Conservation (phyloP, 768 basidiomycete genomes). For the Mrakia frigida region DNA sequence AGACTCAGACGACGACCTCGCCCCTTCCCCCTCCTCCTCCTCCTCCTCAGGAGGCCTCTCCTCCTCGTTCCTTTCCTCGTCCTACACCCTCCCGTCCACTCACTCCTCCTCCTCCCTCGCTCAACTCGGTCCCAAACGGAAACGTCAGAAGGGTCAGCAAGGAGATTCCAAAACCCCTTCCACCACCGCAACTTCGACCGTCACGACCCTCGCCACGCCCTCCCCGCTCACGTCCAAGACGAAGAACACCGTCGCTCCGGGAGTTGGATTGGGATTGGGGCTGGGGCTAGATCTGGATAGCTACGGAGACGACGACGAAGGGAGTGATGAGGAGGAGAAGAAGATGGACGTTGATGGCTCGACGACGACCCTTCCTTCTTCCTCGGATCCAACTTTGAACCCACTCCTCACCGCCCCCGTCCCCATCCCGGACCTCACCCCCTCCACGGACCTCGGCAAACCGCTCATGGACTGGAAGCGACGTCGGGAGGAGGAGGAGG, state of each 20-base stretch:
- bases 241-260: neutral
- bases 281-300: slow-evolving; percentile 13
- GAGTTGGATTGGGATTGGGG: neutral
- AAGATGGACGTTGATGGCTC: slow-evolving; percentile 12
- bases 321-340: slow-evolving; percentile 46
- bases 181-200: neutral
- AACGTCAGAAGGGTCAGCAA: slow-evolving; percentile 28
- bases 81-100: slow-evolving; percentile 1
- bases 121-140: slow-evolving; percentile 36
- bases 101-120: slow-evolving; percentile 19
- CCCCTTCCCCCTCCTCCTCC: slow-evolving; percentile 44
- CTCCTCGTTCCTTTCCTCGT: slow-evolving; percentile 33
- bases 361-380: neutral
- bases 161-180: slow-evolving; percentile 34
- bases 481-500: slow-evolving; percentile 61
- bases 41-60: slow-evolving; percentile 35
- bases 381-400: neutral
- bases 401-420: neutral
- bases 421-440: slow-evolving; percentile 41
- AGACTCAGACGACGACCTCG: slow-evolving; percentile 68
- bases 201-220: neutral
- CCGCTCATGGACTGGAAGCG: slow-evolving; percentile 62
- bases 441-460: slow-evolving; percentile 44
- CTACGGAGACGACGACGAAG: slow-evolving; percentile 45
- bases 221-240: neutral